phyloP scores from a whole-genome alignment of 139 green algal species.

The Nannochloris sp. region DNA sequence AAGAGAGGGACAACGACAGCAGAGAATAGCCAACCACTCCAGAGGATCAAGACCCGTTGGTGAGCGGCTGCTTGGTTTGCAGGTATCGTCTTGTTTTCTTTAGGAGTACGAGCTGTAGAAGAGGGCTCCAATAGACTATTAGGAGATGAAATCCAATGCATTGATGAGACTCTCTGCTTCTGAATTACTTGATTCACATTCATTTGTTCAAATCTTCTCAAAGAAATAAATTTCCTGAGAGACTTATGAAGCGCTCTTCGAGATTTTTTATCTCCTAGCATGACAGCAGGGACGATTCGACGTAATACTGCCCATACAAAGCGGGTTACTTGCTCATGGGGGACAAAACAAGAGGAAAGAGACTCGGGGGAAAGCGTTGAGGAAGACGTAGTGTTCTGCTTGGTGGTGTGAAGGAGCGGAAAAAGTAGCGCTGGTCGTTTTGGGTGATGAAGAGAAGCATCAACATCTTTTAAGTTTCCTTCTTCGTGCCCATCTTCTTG shows the following conservation, averaged over 20 bases:
- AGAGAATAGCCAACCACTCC: conserved; percentile 71
- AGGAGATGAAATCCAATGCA: neutral
- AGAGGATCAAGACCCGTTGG: conserved; percentile 38
- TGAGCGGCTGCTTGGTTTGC: conserved; percentile 8
- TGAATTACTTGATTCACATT: conserved; percentile 48
- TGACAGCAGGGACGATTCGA: conserved; percentile 35
- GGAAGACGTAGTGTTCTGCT: too few relatives aligned
- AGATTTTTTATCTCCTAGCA: conserved; percentile 50
- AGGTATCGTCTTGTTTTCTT: neutral
- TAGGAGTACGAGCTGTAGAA: neutral
- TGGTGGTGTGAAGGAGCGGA: too few relatives aligned
- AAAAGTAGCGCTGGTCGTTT: too few relatives aligned
- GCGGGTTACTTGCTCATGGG: conserved; percentile 34
- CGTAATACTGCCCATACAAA: conserved; percentile 65
- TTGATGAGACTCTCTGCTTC: conserved; percentile 28
- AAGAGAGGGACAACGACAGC: conserved; percentile 73
- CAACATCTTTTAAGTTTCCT: too few relatives aligned
- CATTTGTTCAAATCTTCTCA: conserved; percentile 67
- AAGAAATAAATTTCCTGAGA: conserved; percentile 39
- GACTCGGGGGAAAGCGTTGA: too few relatives aligned
- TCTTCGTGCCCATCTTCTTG: too few relatives aligned
- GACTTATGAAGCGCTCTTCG: conserved; percentile 24
- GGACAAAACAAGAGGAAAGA: conserved; percentile 31
- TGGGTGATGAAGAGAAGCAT: too few relatives aligned
- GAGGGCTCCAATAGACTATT: neutral